Evolutionary conservation across 306 rosid species (phyloP).

Genomic region (Malus fusca): DNA sequence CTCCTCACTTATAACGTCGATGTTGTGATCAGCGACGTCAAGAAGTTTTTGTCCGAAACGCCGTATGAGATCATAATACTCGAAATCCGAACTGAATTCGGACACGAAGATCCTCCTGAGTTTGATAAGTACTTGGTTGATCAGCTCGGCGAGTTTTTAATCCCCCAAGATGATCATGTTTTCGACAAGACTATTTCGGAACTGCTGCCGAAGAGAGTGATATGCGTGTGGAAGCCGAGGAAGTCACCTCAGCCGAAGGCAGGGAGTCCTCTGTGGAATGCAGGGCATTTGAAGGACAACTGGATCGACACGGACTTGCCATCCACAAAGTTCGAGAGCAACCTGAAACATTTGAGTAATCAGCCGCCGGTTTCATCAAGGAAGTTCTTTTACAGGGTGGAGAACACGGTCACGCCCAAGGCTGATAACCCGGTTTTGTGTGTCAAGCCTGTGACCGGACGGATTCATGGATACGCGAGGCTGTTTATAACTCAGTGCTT

Average conservation of each 20-base stretch:
- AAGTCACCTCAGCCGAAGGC: constrained; percentile 50
- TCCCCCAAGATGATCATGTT: constrained; percentile 60
- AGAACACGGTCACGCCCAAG: constrained; percentile 83
- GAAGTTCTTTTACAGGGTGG: constrained; percentile 77
- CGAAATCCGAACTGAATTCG: constrained; percentile 75
- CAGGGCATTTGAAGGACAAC: constrained; percentile 57
- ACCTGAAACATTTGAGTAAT: constrained; percentile 61
- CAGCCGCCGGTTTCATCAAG: constrained; percentile 50
- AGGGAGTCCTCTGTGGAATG: constrained; percentile 65
- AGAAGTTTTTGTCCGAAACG: constrained; percentile 57
- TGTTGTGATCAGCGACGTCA: constrained; percentile 48
- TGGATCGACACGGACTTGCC: constrained; percentile 91
- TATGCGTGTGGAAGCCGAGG: constrained; percentile 88
- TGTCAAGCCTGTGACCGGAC: constrained; percentile 64
- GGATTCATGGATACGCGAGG: constrained; percentile 66
- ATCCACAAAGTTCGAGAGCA: constrained; percentile 71
- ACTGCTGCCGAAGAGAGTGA: constrained; percentile 55
- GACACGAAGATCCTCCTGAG: constrained; percentile 70
- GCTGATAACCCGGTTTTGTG: constrained; percentile 71
- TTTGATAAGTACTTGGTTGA: constrained; percentile 67
- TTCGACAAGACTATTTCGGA: constrained; percentile 53
- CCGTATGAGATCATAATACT: constrained; percentile 59
- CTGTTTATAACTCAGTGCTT: constrained; percentile 61
- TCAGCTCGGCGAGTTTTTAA: constrained; percentile 51
- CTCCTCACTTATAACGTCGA: constrained; percentile 58